A percentile compares a stretch with the other conserved stretches of the same genome.
These are phyloP conservation scores for Acarospora socialis DNA, from an alignment of 2,329 filamentous ascomycete species.

Conservation along the genomic window DNA sequence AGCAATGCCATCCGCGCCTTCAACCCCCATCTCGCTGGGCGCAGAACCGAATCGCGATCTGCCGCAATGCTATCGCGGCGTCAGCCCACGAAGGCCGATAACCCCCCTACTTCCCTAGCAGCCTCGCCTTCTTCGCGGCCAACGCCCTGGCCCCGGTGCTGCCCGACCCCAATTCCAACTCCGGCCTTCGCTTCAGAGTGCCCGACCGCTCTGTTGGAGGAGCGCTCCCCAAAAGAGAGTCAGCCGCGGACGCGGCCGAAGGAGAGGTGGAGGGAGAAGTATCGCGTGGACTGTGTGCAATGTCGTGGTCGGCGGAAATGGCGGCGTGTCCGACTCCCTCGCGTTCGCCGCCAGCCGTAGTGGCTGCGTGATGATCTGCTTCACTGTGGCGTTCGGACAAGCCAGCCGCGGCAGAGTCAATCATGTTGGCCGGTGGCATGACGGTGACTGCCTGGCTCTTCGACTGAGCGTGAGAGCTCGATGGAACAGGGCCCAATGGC, in stretches of 20 bases:
- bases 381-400: background rate
- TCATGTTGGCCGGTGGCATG: background rate
- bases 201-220: background rate
- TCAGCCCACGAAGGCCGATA: too few species aligned
- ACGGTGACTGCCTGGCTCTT: background rate
- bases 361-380: background rate
- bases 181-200: background rate
- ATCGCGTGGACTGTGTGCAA: background rate
- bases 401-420: background rate
- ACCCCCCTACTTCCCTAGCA: too few species aligned
- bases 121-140: conserved; percentile 1
- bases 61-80: too few species aligned
- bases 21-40: too few species aligned
- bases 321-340: too few species aligned
- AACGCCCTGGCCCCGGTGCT: background rate
- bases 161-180: background rate
- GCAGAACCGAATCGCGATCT: too few species aligned
- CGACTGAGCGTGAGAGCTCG: background rate
- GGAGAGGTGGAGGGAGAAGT: background rate
- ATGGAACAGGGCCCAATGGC: background rate
- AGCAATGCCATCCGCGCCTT: too few species aligned
- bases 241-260: background rate
- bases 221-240: background rate
- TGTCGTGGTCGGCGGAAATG: too few species aligned
- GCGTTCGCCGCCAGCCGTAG: background rate